Evolutionary conservation across 495 filamentous ascomycete genomes (phyloP).

Genomic region (Aspergillus leporis): DNA sequence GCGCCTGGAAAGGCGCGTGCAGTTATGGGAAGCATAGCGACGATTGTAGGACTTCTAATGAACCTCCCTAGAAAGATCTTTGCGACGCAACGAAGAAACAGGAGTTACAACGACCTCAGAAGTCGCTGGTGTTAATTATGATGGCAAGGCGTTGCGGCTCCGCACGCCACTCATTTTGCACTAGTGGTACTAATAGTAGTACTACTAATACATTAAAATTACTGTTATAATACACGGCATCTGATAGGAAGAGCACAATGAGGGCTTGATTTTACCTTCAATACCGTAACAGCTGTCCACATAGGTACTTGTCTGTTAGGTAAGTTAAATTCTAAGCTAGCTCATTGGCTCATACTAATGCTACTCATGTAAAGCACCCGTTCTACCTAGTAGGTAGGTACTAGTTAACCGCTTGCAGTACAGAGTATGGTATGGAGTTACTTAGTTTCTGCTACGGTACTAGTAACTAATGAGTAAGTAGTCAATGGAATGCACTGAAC

Average conservation of each 20-base stretch:
- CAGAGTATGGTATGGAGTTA: conserved; percentile 3
- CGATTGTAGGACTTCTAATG: neutral
- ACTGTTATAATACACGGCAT: conserved; percentile 3
- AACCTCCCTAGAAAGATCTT: neutral
- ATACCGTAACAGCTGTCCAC: neutral
- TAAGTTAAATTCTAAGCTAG: conserved; percentile 11
- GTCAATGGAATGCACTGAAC: too few species aligned
- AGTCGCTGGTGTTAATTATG: neutral
- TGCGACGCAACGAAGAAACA: neutral
- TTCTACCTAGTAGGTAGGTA: conserved; percentile 5
- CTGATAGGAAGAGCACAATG: neutral
- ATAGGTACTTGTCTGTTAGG: neutral
- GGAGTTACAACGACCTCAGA: neutral
- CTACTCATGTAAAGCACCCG: neutral
- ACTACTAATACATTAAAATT: neutral
- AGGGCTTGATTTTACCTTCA: neutral
- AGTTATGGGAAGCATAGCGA: conserved; percentile 34
- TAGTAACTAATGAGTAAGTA: too few species aligned
- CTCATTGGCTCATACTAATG: conserved; percentile 13
- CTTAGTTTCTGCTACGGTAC: too few species aligned
- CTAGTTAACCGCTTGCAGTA: neutral
- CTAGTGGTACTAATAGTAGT: conserved; percentile 10
- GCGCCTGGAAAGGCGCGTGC: conserved; percentile 34
- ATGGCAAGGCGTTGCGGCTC: conserved; percentile 4
- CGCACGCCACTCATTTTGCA: conserved; percentile 4